Base-by-base conservation (phyloP, 192 early-diverging fungal species). In the Coemansia sp. region DNA sequence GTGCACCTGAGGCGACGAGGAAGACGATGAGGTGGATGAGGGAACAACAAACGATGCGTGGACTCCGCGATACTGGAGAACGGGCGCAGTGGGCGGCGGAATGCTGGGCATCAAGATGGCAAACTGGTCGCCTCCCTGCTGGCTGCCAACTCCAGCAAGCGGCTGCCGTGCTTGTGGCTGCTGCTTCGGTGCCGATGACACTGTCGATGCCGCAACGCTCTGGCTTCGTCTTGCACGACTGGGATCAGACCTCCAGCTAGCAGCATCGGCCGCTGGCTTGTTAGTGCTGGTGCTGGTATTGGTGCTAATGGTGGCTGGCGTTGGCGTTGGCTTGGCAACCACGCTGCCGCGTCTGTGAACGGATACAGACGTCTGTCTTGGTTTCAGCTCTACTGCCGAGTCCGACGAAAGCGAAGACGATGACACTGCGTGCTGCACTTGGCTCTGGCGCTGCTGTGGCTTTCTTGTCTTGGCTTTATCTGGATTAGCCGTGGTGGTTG, bases 201-300 rank as follows among this genome's bases (percentile, higher is more conserved):
- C 44, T 48, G 22, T 13, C 7, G 67, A 16, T 58, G 54, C 62
- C 13, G 44, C 43, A 22, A 57, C 7, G 39, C 39, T 38, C 16
- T 12, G 25, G 7, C 65, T 61, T 32, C 63, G 51, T 45, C 61
- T 65, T 5, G 64, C 5, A 1, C 74, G 69, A 50, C 56, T 75
- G 14, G 74, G 61, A 11, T 61, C 65, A 22, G 63, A 50, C 25
- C 75, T 55, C 75, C 75, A 77, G 70, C 61, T 77, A 17, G 40
- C 22, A 5, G 70, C 58, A 8, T 38, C 61, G 38, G 38, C 25
- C 12, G 5, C 61, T 69, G 25, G 61, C 40, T 20, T 48, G 54
- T 46, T 58, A 22, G 25, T 56, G 68, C 39, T 57, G 17, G 7
- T 55, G 59, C 14, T 53, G 39, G 38, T 12, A 43, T 16, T 37